Conservation (phyloP, 2,329 filamentous ascomycete species). For the Plenodomus tracheiphilus region DNA sequence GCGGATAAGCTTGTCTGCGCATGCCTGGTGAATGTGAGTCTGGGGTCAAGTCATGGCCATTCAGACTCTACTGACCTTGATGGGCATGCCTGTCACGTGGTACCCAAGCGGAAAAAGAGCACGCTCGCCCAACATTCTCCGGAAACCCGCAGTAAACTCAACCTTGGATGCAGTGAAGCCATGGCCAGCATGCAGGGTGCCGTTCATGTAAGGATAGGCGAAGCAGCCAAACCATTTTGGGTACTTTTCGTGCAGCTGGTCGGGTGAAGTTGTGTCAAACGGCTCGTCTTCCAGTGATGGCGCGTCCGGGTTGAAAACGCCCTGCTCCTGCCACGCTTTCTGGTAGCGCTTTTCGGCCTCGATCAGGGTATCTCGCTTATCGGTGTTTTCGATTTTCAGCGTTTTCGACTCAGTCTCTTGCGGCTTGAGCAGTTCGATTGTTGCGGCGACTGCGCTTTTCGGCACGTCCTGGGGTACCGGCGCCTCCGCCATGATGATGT, state of each 20-base stretch:
- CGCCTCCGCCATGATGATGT: constrained; percentile 37
- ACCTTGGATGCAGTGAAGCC: constrained; percentile 90
- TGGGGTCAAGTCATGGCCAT: not conserved
- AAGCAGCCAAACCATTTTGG: constrained; percentile 91
- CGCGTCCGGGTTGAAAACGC: constrained; percentile 83
- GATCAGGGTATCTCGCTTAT: constrained; percentile 83
- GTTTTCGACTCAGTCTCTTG: constrained; percentile 61
- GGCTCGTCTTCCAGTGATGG: constrained; percentile 78
- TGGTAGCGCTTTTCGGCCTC: constrained; percentile 92
- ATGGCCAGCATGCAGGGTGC: constrained; percentile 80
- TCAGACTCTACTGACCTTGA: constrained; percentile 61
- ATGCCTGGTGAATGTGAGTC: constrained; percentile 55
- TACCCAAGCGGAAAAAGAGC: constrained; percentile 89
- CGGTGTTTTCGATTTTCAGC: constrained; percentile 73
- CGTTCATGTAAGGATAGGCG: constrained; percentile 59
- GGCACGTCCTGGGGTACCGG: constrained; percentile 30
- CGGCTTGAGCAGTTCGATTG: constrained; percentile 59
- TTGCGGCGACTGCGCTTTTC: constrained; percentile 54
- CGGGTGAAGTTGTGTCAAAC: constrained; percentile 70
- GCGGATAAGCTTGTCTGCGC: constrained; percentile 88
- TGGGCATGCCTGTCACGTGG: constrained; percentile 91
- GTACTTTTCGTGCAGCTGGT: constrained; percentile 75
- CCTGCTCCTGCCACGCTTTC: constrained; percentile 74
- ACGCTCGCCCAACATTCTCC: constrained; percentile 87
- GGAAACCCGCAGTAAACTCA: constrained; percentile 86